These are phyloP conservation scores for Pyrenophora seminiperda DNA, from an alignment of 2,329 filamentous ascomycete genomes.

Conservation along the genomic window DNA sequence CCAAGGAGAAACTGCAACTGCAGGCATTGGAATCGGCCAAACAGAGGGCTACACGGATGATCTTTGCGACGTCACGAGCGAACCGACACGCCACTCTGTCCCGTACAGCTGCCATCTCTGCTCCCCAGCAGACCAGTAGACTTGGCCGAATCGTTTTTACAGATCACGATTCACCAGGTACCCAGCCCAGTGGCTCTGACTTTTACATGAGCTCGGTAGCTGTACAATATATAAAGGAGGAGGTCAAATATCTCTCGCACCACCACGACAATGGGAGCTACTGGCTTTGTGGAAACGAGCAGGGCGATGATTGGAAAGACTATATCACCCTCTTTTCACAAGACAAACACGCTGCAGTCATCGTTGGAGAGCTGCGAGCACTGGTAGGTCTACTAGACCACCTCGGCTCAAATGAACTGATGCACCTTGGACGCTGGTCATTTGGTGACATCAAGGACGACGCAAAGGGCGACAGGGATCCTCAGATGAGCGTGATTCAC, in stretches of 20 bases:
- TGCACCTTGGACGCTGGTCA: not conserved
- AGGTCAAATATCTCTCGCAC: not conserved
- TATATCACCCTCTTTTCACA: not conserved
- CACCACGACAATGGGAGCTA: not conserved
- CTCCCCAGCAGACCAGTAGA: not conserved
- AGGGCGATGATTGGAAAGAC: not conserved
- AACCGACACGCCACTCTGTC: not conserved
- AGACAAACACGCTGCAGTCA: not conserved
- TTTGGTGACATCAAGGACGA: not conserved
- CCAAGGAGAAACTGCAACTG: not conserved
- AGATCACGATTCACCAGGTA: not conserved
- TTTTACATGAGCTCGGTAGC: not conserved
- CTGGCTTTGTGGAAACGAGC: not conserved
- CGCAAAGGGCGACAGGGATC: not conserved
- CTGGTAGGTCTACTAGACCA: not conserved
- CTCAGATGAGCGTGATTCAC: not conserved
- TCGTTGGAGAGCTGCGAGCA: not conserved
- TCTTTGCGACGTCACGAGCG: slow-evolving; percentile 1
- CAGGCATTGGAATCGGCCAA: slow-evolving; percentile 3
- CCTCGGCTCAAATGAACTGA: not conserved
- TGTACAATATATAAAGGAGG: not conserved
- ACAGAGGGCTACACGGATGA: not conserved
- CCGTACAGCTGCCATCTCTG: too few species aligned
- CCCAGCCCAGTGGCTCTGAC: not conserved
- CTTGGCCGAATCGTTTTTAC: not conserved